A percentile compares a stretch with the other conserved stretches of the same genome.
Evolutionary conservation across 2,329 filamentous ascomycete species (phyloP).

Genomic region (Cercospora zeina): DNA sequence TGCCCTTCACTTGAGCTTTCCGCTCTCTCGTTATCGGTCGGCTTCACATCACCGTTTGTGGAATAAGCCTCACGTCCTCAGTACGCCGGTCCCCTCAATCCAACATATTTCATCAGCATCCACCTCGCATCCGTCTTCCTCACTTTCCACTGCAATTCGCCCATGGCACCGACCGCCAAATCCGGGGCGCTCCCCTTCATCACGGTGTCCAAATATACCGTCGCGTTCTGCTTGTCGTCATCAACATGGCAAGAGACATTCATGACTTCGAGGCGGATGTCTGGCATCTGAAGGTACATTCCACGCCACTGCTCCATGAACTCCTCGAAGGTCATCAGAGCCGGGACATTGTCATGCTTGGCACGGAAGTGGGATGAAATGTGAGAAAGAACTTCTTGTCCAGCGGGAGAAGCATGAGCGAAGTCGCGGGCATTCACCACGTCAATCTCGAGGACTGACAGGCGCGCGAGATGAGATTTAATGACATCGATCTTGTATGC

Average conservation of each 20-base stretch:
- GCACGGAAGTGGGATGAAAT: slow-evolving; percentile 13
- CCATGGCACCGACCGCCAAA: slow-evolving; percentile 5
- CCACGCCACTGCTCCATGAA: slow-evolving; percentile 3
- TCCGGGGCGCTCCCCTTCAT: neutral
- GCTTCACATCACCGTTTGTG: neutral
- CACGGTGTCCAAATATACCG: neutral
- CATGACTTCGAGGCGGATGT: slow-evolving; percentile 5
- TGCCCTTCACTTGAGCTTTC: neutral
- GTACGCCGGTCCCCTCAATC: neutral
- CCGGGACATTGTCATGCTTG: slow-evolving; percentile 11
- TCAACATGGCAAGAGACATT: slow-evolving; percentile 11
- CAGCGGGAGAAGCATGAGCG: neutral
- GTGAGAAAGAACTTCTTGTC: slow-evolving; percentile 14
- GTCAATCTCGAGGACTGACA: slow-evolving; percentile 2
- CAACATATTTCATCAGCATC: slow-evolving; percentile 11
- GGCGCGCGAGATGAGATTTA: neutral
- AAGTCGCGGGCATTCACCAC: slow-evolving; percentile 8
- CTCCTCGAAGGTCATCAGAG: slow-evolving; percentile 4
- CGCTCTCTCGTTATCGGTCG: neutral
- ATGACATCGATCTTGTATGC: neutral
- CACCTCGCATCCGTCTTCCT: slow-evolving; percentile 7
- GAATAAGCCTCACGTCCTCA: neutral
- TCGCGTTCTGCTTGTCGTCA: neutral
- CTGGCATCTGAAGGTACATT: slow-evolving; percentile 6
- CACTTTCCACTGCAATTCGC: slow-evolving; percentile 15